phyloP scores from a whole-genome alignment of 2,329 filamentous ascomycete genomes.

The Thermothelomyces thermophilus region DNA sequence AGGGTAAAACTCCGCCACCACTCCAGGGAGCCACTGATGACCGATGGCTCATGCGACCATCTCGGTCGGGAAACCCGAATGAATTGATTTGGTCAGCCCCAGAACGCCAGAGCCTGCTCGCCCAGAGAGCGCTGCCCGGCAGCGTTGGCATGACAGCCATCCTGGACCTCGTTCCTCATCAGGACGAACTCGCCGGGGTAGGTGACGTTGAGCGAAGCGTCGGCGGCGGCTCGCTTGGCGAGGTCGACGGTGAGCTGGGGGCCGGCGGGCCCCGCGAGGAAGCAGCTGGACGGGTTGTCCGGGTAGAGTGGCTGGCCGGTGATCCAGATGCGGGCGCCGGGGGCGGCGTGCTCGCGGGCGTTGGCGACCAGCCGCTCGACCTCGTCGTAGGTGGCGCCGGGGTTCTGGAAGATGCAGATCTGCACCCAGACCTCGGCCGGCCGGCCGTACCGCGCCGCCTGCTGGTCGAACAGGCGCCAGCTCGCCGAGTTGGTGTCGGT shows the following conservation, averaged over 20 bases:
- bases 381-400: constrained; percentile 27
- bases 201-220: constrained; percentile 20
- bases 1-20: too few species aligned
- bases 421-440: constrained; percentile 20
- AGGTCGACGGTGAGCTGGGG: constrained; percentile 23
- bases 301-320: constrained; percentile 29
- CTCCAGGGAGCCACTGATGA: too few species aligned
- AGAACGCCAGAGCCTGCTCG: constrained; percentile 17
- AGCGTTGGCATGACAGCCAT: constrained; percentile 27
- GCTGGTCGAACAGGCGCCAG: constrained; percentile 26
- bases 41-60: too few species aligned
- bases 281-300: constrained; percentile 21
- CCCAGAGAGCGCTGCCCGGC: constrained; percentile 23
- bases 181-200: constrained; percentile 26
- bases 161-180: constrained; percentile 24
- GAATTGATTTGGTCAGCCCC: constrained; percentile 14
- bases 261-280: constrained; percentile 23
- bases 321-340: constrained; percentile 26
- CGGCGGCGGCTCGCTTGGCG: constrained; percentile 24
- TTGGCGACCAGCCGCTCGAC: constrained; percentile 28
- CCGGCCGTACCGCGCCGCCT: neutral
- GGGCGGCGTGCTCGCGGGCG: constrained; percentile 25
- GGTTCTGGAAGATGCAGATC: constrained; percentile 29
- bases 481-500: constrained; percentile 24
- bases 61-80: too few species aligned